Percentiles rank a stretch among this genome's conserved stretches.
phyloP scores from a whole-genome alignment of 2,329 filamentous ascomycete species.

The Dactylonectria estremocensis region DNA sequence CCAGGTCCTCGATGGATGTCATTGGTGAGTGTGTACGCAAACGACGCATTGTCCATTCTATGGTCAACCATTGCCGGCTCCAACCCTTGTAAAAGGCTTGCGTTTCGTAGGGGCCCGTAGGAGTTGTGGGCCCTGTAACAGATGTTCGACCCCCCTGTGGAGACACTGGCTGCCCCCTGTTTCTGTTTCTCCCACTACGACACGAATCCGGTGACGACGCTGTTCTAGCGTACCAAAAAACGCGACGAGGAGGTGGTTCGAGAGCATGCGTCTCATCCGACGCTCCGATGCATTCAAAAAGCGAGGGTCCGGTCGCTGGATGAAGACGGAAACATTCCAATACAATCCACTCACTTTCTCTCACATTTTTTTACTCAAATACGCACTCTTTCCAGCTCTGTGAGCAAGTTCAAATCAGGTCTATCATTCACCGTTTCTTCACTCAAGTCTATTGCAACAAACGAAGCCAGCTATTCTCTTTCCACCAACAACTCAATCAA shows the following conservation, averaged over 20 bases:
- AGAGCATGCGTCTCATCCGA: background rate
- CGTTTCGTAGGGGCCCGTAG: background rate
- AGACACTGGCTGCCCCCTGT: background rate
- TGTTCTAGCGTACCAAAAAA: no score
- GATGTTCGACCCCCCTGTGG: slow-evolving; percentile 1
- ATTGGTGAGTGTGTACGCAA: no score
- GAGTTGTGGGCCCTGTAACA: background rate
- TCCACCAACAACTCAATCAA: background rate
- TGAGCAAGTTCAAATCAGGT: background rate
- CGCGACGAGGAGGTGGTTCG: slow-evolving; percentile 1
- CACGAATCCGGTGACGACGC: slow-evolving; percentile 7
- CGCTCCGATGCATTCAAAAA: background rate
- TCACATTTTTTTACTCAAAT: background rate
- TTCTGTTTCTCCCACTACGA: background rate
- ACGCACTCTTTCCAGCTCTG: slow-evolving; percentile 3
- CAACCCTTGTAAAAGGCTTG: background rate
- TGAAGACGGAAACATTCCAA: background rate
- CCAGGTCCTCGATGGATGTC: no score
- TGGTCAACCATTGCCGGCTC: background rate
- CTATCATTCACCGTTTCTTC: background rate
- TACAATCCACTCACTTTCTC: background rate
- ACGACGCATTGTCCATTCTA: no score
- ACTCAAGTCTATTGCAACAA: background rate
- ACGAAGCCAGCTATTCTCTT: background rate
- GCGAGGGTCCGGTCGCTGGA: background rate